These are phyloP conservation scores for Phoma sp. DNA, from an alignment of 2,329 filamentous ascomycete genomes.

Conservation along the genomic window DNA sequence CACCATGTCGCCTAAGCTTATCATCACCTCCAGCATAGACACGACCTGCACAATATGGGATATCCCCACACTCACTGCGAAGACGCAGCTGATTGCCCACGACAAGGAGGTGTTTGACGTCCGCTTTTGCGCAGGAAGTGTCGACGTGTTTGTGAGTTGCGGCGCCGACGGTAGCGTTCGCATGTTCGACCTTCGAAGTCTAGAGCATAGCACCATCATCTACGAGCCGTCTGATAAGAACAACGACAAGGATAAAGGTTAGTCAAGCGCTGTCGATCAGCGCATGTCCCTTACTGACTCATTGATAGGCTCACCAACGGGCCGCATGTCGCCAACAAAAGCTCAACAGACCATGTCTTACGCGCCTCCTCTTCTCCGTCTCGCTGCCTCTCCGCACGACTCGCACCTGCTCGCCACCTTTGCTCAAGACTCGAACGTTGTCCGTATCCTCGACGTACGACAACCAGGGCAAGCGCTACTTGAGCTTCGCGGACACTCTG, in stretches of 20 bases:
- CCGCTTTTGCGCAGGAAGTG: constrained; percentile 94
- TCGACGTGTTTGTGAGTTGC: constrained; percentile 98
- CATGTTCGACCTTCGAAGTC: constrained; percentile 96
- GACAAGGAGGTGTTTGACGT: constrained; percentile 99
- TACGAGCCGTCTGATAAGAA: constrained; percentile 95
- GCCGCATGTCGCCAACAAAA: constrained; percentile 73
- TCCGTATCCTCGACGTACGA: constrained; percentile 93
- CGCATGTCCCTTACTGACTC: constrained; percentile 10
- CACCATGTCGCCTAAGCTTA: constrained; percentile 92
- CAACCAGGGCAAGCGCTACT: constrained; percentile 95
- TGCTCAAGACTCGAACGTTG: constrained; percentile 87
- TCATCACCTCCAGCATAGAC: constrained; percentile 98
- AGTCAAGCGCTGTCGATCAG: constrained; percentile 9
- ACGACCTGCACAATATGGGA: constrained; percentile 99
- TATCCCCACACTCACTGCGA: constrained; percentile 95
- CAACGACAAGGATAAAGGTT: constrained; percentile 54
- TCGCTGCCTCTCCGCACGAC: constrained; percentile 93
- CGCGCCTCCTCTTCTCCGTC: constrained; percentile 72
- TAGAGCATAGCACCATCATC: constrained; percentile 98
- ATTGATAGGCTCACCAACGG: constrained; percentile 52
- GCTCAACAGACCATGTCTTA: constrained; percentile 76
- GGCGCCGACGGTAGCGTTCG: constrained; percentile 96
- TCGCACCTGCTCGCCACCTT: constrained; percentile 97
- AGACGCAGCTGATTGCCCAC: constrained; percentile 97
- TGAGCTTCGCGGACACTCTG: constrained; percentile 87